Base-by-base conservation (phyloP, 352 stramenopile genomes). In the Phytopythium aichiense region DNA sequence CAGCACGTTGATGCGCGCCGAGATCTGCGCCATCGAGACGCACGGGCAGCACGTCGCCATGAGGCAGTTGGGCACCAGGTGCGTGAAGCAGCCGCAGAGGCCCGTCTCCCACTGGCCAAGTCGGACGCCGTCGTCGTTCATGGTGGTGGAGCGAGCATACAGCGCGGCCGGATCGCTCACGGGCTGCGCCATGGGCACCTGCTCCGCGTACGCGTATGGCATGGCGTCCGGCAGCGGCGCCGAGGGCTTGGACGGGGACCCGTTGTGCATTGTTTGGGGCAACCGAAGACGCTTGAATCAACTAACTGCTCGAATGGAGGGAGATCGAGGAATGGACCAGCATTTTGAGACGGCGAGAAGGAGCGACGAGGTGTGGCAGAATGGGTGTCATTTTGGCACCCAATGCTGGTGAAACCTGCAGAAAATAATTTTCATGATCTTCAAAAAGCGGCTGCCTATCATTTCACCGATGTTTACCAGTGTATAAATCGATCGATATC, bases 21-120 rank as follows among this genome's bases (percentile, higher is more conserved):
- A 73, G 55, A 87, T 73, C 49, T 88, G 79, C 0, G 76, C 76
- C 51, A 87, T 22, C 18, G 76, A 69, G 50, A 87, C 73, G 52
- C 76, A 88, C 2, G 76, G 74, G 25, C 69, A 81, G 13, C 67
- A 68, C 2, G 65, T 74, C 33, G 78, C 72, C 74, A 86, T 79
- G 40, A 72, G 67, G 61, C 79, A 73, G 50, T 88, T 88, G 45
- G 79, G 79, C 48, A 81, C 62, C 48, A 68, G 60, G 53, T 79
- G 74, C 30, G 75, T 45, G 42, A 70, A 71, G 60, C 74, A 86
- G 58, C 77, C 69, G 59, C 72, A 82, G 18, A 88, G 60, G 4
- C 66, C 64, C 1, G 68, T 58, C 1, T 66, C 69, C 78, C 78
- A 88, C 15, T 63, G 59, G 23, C 73, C 73, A 0, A 68, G 56